phyloP scores from a whole-genome alignment of 805 yeast species.

The Metschnikowia amazonensis region DNA sequence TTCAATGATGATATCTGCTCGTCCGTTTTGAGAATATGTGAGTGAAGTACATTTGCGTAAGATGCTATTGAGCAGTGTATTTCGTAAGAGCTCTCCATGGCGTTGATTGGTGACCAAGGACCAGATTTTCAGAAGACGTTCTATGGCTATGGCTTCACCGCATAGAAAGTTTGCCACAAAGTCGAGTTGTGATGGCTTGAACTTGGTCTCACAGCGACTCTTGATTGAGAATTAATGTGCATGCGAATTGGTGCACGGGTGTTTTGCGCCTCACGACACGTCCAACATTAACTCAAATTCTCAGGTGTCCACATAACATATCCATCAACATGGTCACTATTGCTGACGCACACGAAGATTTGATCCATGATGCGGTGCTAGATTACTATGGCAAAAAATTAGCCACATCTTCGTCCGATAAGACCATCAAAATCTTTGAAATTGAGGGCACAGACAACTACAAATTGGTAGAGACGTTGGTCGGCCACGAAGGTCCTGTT shows the following conservation, averaged over 20 bases:
- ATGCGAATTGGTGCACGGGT: conserved; percentile 1
- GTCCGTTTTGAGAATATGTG: conserved; percentile 13
- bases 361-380: conserved; percentile 93
- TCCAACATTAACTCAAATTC: conserved; percentile 1
- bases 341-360: conserved; percentile 86
- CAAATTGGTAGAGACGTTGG: conserved; percentile 71
- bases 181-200: background rate
- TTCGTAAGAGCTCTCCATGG: conserved; percentile 10
- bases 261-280: conserved; percentile 6
- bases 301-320: background rate
- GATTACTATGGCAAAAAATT: conserved; percentile 95
- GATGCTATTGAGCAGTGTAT: conserved; percentile 11
- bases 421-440: conserved; percentile 21
- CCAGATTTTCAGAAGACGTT: background rate
- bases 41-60: conserved; percentile 9
- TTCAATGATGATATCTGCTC: conserved; percentile 8
- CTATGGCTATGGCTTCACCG: too few relatives aligned
- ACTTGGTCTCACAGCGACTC: background rate
- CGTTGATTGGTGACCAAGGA: too few relatives aligned
- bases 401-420: conserved; percentile 43
- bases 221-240: background rate
- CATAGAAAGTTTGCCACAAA: background rate
- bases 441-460: conserved; percentile 21
- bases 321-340: conserved; percentile 61
- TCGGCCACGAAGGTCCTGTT: conserved; percentile 96